Conservation (phyloP, 2,329 filamentous ascomycete genomes). For the Trichoderma pleuroti region DNA sequence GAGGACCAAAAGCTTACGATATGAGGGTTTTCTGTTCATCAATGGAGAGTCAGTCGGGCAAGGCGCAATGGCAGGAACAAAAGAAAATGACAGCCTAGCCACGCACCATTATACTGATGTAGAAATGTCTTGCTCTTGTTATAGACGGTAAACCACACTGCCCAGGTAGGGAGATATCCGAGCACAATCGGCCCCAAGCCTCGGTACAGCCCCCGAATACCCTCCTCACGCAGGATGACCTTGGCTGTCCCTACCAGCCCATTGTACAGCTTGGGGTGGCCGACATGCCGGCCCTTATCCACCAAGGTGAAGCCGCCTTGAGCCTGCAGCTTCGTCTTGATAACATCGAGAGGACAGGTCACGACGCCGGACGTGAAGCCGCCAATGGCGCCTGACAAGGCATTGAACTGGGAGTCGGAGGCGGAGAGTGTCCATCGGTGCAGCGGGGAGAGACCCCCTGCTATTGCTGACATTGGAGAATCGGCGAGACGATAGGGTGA, state of each 20-base stretch:
- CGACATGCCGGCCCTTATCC: conserved; percentile 47
- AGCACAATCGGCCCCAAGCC: conserved; percentile 91
- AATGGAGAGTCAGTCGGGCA: neutral
- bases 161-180: conserved; percentile 96
- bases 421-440: conserved; percentile 56
- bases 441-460: conserved; percentile 39
- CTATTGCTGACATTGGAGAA: conserved; percentile 32
- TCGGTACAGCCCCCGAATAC: conserved; percentile 84
- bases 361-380: conserved; percentile 92
- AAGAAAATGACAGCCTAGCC: conserved; percentile 11
- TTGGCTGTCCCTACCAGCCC: conserved; percentile 83
- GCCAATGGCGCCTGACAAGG: conserved; percentile 80
- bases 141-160: conserved; percentile 96
- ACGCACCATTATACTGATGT: conserved; percentile 60
- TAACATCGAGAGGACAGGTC: conserved; percentile 95
- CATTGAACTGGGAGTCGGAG: conserved; percentile 68
- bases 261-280: conserved; percentile 65
- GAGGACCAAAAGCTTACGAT: conserved; percentile 84
- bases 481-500: conserved; percentile 34
- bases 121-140: conserved; percentile 79
- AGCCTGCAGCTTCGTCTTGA: conserved; percentile 96
- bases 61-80: conserved; percentile 20
- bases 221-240: conserved; percentile 85
- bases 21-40: conserved; percentile 63
- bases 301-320: conserved; percentile 74